Percentiles rank a stretch among this genome's conserved stretches.
Conservation (phyloP, 2,329 filamentous ascomycete genomes). For the Aulographum hederae region DNA sequence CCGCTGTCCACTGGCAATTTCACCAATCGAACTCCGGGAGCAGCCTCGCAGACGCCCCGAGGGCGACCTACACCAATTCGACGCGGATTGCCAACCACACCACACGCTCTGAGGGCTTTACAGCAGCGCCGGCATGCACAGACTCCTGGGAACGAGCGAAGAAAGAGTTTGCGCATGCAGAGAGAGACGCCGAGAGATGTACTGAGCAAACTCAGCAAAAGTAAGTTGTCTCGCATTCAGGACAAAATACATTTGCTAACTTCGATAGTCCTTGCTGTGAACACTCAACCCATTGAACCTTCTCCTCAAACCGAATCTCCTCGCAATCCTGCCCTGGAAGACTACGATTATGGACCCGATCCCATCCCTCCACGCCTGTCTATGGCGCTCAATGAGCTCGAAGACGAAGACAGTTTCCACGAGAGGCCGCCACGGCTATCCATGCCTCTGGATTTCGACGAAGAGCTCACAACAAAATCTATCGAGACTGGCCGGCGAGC, state of each 20-base stretch:
- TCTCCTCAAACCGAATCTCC: slow-evolving; percentile 22
- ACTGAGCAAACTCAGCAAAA: slow-evolving; percentile 31
- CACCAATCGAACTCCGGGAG: slow-evolving; percentile 18
- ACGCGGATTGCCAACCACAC: slow-evolving; percentile 30
- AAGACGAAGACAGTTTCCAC: slow-evolving; percentile 23
- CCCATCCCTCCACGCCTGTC: slow-evolving; percentile 21
- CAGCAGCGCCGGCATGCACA: slow-evolving; percentile 31
- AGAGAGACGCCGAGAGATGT: slow-evolving; percentile 38
- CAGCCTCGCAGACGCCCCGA: slow-evolving; percentile 15
- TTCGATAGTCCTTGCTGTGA: slow-evolving; percentile 27
- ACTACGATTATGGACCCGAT: slow-evolving; percentile 30
- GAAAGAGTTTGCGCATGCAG: slow-evolving; percentile 30
- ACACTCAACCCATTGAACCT: slow-evolving; percentile 25
- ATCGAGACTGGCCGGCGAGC: slow-evolving; percentile 27
- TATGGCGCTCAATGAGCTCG: slow-evolving; percentile 23
- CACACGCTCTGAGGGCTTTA: slow-evolving; percentile 34
- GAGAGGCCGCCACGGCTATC: slow-evolving; percentile 20
- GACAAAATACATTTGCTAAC: slow-evolving; percentile 1
- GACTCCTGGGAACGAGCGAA: slow-evolving; percentile 29
- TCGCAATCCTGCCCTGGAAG: slow-evolving; percentile 18
- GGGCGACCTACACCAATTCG: slow-evolving; percentile 14
- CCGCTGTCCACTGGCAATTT: no score
- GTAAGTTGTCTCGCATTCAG: slow-evolving; percentile 13
- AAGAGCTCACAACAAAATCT: slow-evolving; percentile 26
- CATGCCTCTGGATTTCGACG: slow-evolving; percentile 15